Percentiles rank a stretch among this genome's conserved stretches.
Evolutionary conservation across 257 asterid species (phyloP).

Genomic region (Catharanthus roseus): DNA sequence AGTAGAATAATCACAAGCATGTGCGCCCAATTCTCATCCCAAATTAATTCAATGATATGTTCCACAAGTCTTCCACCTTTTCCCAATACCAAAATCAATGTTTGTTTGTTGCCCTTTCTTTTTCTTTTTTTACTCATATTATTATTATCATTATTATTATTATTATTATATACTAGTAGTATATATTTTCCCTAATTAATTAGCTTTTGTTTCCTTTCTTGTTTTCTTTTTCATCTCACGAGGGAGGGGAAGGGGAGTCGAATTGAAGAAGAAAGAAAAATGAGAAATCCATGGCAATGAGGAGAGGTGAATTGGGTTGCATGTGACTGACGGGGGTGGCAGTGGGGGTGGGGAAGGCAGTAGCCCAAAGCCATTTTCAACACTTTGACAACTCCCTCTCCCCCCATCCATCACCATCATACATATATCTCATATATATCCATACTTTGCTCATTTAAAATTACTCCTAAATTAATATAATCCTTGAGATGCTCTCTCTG

Average conservation of each 20-base stretch:
- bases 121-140: constrained; percentile 7
- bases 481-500: no score
- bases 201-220: no score
- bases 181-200: no score
- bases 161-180: no score
- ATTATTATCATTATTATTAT: no score
- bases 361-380: not conserved
- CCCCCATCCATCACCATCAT: no score
- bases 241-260: not conserved
- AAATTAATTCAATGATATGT: constrained; percentile 34
- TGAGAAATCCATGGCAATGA: not conserved
- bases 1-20: constrained; percentile 40
- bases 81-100: constrained; percentile 15
- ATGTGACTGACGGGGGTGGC: no score
- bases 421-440: no score
- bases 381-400: no score
- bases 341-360: no score
- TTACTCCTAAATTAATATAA: no score
- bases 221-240: no score
- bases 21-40: constrained; percentile 46
- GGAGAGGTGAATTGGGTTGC: not conserved
- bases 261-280: not conserved
- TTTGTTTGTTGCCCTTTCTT: not conserved
- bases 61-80: constrained; percentile 26
- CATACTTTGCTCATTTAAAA: not conserved